These are phyloP conservation scores for Neurospora sp. DNA, from an alignment of 2,329 filamentous ascomycete genomes.

Conservation along the genomic window DNA sequence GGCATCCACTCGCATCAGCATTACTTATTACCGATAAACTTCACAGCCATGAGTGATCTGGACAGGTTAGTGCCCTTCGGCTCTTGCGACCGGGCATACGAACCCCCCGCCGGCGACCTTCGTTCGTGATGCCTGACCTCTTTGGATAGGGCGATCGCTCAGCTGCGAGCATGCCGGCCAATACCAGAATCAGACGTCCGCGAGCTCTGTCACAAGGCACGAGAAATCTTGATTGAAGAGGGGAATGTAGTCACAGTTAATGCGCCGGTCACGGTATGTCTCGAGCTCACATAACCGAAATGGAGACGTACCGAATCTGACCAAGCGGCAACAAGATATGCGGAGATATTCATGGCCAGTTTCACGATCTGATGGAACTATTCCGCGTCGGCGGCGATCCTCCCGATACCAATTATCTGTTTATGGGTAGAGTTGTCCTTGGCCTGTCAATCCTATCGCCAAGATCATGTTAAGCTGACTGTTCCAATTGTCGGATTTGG, in stretches of 20 bases:
- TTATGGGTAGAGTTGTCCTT: conserved; percentile 62
- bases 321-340: conserved; percentile 54
- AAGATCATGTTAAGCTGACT: not conserved
- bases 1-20: not conserved
- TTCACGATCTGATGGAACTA: conserved; percentile 94
- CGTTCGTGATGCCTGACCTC: conserved; percentile 5
- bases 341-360: conserved; percentile 93
- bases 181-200: conserved; percentile 94
- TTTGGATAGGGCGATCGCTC: conserved; percentile 78
- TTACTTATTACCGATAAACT: not conserved
- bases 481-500: not conserved
- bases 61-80: conserved; percentile 57
- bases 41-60: conserved; percentile 69
- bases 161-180: conserved; percentile 88
- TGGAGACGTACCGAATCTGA: not conserved
- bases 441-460: not conserved
- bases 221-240: conserved; percentile 93
- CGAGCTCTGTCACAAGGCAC: conserved; percentile 93
- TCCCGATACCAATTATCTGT: conserved; percentile 91
- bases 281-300: not conserved
- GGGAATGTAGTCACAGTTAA: conserved; percentile 94
- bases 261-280: conserved; percentile 76
- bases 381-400: conserved; percentile 90
- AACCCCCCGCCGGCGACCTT: not conserved
- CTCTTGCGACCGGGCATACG: not conserved